phyloP scores from a whole-genome alignment of 2,329 filamentous ascomycete species.

The Colletotrichum echinochloae region DNA sequence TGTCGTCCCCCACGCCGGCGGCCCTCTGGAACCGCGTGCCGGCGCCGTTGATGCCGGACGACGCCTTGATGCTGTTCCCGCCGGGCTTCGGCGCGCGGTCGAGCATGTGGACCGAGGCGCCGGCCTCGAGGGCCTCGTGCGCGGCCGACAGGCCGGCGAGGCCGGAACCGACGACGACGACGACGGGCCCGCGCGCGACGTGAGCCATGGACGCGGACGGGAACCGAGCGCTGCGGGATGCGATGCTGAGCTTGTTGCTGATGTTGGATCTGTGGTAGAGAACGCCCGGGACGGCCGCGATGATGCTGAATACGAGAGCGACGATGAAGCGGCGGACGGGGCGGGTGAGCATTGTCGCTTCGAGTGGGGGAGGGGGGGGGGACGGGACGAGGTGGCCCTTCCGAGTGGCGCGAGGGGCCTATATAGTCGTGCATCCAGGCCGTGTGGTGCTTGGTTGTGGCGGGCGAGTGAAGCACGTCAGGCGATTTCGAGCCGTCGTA shows the following conservation, averaged over 20 bases:
- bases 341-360: conserved; percentile 22
- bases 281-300: conserved; percentile 41
- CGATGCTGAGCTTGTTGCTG: background rate
- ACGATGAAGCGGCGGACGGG: conserved; percentile 33
- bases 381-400: no score
- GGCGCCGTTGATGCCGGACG: conserved; percentile 74
- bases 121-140: conserved; percentile 64
- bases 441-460: background rate
- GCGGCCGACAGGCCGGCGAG: conserved; percentile 73
- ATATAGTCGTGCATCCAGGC: conserved; percentile 3
- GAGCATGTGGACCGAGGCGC: conserved; percentile 66
- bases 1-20: conserved; percentile 50
- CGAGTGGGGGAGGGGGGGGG: no score
- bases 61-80: conserved; percentile 75
- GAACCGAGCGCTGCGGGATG: background rate
- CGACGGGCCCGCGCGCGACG: conserved; percentile 53
- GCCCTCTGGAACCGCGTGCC: conserved; percentile 67
- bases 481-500: conserved; percentile 39
- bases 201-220: conserved; percentile 33
- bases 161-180: conserved; percentile 74
- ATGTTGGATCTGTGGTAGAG: conserved; percentile 42
- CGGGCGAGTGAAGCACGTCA: conserved; percentile 24
- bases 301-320: conserved; percentile 43
- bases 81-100: conserved; percentile 71
- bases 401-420: background rate